Evolutionary conservation across 2,329 filamentous ascomycete genomes (phyloP), one percentile per base, ranked within the genome.

Genomic region (Penicillium sp.): DNA sequence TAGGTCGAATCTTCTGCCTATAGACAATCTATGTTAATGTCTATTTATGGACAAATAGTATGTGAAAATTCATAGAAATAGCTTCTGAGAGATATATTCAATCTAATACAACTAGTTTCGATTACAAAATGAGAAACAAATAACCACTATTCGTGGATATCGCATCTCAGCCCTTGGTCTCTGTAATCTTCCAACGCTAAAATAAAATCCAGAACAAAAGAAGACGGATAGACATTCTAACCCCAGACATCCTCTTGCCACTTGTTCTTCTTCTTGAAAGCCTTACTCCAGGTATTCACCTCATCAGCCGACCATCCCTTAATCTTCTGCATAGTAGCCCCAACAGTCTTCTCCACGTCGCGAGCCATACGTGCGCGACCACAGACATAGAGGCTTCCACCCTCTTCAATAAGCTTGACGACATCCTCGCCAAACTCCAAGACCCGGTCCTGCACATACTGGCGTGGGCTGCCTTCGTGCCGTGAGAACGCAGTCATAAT

Each of bases 191-290:
- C n/a, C n/a, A n/a, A n/a, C n/a, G n/a, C n/a, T n/a, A n/a, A n/a
- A n/a, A n/a, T n/a, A n/a, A n/a, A n/a, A n/a, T n/a, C n/a, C n/a
- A n/a, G n/a, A n/a, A n/a, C n/a, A n/a, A n/a, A n/a, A n/a, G n/a
- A n/a, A n/a, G n/a, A n/a, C n/a, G n/a, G n/a, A n/a, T n/a, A n/a
- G n/a, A n/a, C n/a, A n/a, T n/a, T n/a, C n/a, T n/a, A n/a, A n/a
- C 54, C 54, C 77, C 77, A 80, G 38, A 80, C 76, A 69, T 80
- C 77, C 56, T 79, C 76, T 56, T 74, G 72, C 76, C 77, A 80
- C 59, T 77, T 78, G n/a, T 70, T 72, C 25, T 69, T 68, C 57
- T 71, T 75, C 70, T 77, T 79, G 33, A 77, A 61, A 13, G 62
- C 67, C 53, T 76, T 75, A 23, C 65, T 70, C 77, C 77, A 80